These are phyloP conservation scores for Agapanthus africanus DNA, from an alignment of 106 monocot species.

Conservation along the genomic window DNA sequence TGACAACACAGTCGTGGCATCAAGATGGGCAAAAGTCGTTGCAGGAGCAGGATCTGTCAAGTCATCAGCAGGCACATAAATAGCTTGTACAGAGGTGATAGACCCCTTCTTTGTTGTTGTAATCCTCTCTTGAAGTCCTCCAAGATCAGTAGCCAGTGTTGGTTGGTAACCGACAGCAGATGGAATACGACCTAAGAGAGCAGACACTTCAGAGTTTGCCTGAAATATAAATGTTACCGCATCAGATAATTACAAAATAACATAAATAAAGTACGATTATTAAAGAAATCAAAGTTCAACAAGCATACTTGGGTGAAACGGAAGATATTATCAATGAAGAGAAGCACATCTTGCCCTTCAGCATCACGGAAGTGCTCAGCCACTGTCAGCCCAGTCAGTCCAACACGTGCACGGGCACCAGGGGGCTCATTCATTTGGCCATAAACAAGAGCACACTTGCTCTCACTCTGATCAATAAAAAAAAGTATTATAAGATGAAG, in stretches of 20 bases:
- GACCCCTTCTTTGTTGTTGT: conserved; percentile 88
- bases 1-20: conserved; percentile 83
- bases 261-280: too few species aligned
- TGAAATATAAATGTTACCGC: too few species aligned
- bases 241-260: too few species aligned
- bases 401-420: too few species aligned
- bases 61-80: conserved; percentile 90
- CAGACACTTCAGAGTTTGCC: conserved; percentile 78
- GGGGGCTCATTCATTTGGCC: too few species aligned
- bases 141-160: conserved; percentile 81
- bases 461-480: conserved; percentile 50
- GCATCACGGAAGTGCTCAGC: too few species aligned
- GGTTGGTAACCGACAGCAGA: conserved; percentile 85
- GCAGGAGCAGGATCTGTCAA: conserved; percentile 89
- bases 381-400: too few species aligned
- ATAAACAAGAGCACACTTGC: conserved; percentile 14
- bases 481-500: too few species aligned
- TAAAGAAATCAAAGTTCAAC: not conserved
- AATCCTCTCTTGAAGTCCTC: conserved; percentile 80
- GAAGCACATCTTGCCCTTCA: too few species aligned
- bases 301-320: conserved; percentile 3
- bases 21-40: conserved; percentile 88
- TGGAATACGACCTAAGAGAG: conserved; percentile 83
- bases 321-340: too few species aligned
- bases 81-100: conserved; percentile 84